Base-by-base conservation (phyloP, 805 yeast species). In the Ogataea ramenticola region DNA sequence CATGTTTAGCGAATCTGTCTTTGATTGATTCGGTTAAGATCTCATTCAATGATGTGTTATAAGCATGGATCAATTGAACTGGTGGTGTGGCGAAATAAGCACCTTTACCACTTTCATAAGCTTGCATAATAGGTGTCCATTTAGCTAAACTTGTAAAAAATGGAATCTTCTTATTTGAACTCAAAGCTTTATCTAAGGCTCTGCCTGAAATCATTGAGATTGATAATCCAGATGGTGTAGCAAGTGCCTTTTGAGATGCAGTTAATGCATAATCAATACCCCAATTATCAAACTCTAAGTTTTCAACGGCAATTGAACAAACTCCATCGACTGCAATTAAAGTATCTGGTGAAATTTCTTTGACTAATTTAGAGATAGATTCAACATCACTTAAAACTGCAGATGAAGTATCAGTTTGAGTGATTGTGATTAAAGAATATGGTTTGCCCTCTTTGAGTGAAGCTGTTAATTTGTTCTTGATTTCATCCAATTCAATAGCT, bases 21-120 rank as follows among this genome's bases (percentile, higher is more conserved):
- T 76, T 81, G 46, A 90, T 66, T 27, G 38, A 7, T 29, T 33
- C 39, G 8, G 50, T 48, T 46, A 87, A 66, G 50, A 89, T 80
- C 61, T 86, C 89, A 45, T 74, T 75, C 51, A 90, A 73, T 4
- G 96, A 80, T 4, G 75, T 84, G 61, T 79, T 79, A 55, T 88
- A 74, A 15, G 96, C 90, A 57, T 85, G 85, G 48, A 91, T 70
- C 48, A 85, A 74, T 67, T 88, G 96, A 39, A 86, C 83, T 0
- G 97, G 85, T n/a, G 96, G 97, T 8, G 97, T 91, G n/a, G 96
- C 96, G 60, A 88, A 91, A 70, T 90, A 93, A 9, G 90, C 86
- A 16, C 76, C 79, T 50, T 74, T 71, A 40, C 90, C 90, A 40
- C 76, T 62, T 70, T 90, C 97, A 67, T 87, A 88, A 36, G 88